These are phyloP conservation scores for Metschnikowia bowlesiae DNA, from an alignment of 805 yeast genomes.

Conservation along the genomic window DNA sequence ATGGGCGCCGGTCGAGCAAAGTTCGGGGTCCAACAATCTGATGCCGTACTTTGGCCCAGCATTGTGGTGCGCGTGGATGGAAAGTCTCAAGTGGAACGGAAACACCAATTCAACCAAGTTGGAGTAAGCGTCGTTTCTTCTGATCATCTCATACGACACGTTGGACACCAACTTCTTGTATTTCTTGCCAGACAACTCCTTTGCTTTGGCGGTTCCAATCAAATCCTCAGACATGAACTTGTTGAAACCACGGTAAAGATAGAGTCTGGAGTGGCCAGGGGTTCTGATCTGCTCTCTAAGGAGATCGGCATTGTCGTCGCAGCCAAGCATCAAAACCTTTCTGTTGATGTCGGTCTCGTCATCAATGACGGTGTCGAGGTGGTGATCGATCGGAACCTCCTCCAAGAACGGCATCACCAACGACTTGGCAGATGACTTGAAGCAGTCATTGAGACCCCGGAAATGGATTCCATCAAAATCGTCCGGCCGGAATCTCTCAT, in stretches of 20 bases:
- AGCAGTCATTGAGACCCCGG: constrained; percentile 34
- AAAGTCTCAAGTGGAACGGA: constrained; percentile 55
- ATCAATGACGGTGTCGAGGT: constrained; percentile 31
- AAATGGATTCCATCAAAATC: constrained; percentile 27
- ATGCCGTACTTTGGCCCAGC: constrained; percentile 59
- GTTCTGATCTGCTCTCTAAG: constrained; percentile 32
- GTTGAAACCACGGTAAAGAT: constrained; percentile 53
- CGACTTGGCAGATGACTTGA: constrained; percentile 18
- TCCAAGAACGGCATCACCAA: constrained; percentile 16
- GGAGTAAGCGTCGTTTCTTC: constrained; percentile 60
- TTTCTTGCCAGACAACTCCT: constrained; percentile 39
- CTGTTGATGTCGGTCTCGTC: constrained; percentile 32
- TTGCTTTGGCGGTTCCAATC: constrained; percentile 36
- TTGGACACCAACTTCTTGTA: constrained; percentile 48
- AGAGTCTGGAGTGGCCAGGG: constrained; percentile 46
- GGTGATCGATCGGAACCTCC: constrained; percentile 25
- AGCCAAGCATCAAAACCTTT: constrained; percentile 31
- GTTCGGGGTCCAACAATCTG: constrained; percentile 38
- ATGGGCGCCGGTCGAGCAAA: constrained; percentile 45
- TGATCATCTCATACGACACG: constrained; percentile 60
- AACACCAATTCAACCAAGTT: constrained; percentile 56
- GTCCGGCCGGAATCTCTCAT: constrained; percentile 30
- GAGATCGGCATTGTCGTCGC: constrained; percentile 37
- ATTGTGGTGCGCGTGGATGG: constrained; percentile 59
- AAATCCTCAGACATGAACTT: constrained; percentile 59